Conservation (phyloP, 345 rosid species). For the Arabidopsis arenosa region DNA sequence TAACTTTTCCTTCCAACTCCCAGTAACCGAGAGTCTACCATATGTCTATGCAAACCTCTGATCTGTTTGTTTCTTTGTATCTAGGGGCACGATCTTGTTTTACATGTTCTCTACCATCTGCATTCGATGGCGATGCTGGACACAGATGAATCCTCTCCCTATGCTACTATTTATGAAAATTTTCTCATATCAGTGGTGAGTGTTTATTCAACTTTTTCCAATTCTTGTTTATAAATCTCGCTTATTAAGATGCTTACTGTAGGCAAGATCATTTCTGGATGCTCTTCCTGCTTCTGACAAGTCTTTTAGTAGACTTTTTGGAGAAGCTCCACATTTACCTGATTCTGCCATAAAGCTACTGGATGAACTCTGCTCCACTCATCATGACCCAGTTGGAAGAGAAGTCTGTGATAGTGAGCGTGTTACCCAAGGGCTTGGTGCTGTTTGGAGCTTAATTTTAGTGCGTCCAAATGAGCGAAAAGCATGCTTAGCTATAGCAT, state of each 20-base stretch:
- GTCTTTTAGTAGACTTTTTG: slow-evolving; percentile 90
- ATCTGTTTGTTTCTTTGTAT: slow-evolving; percentile 33
- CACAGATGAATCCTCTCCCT: slow-evolving; percentile 56
- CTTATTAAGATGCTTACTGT: slow-evolving; percentile 47
- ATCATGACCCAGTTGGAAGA: slow-evolving; percentile 64
- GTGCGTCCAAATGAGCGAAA: slow-evolving; percentile 86
- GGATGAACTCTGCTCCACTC: slow-evolving; percentile 79
- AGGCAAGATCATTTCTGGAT: slow-evolving; percentile 87
- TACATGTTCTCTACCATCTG: slow-evolving; percentile 81
- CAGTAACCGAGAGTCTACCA: slow-evolving; percentile 25
- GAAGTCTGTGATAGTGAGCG: slow-evolving; percentile 79
- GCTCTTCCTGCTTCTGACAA: slow-evolving; percentile 92
- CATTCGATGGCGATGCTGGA: slow-evolving; percentile 58
- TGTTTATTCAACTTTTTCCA: slow-evolving; percentile 30
- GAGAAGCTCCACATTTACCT: slow-evolving; percentile 89
- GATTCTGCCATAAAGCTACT: slow-evolving; percentile 73
- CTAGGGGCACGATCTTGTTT: slow-evolving; percentile 93
- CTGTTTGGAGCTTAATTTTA: slow-evolving; percentile 94
- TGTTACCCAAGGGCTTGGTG: slow-evolving; percentile 96
- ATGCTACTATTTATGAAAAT: slow-evolving; percentile 69
- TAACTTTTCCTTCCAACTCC: slow-evolving; percentile 16
- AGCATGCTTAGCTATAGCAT: slow-evolving; percentile 82
- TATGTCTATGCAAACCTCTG: slow-evolving; percentile 28
- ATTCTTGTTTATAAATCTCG: slow-evolving; percentile 34
- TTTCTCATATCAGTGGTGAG: slow-evolving; percentile 90